Evolutionary conservation across 2,329 filamentous ascomycete species (phyloP).

Genomic region (Hymenoscyphus scutula): DNA sequence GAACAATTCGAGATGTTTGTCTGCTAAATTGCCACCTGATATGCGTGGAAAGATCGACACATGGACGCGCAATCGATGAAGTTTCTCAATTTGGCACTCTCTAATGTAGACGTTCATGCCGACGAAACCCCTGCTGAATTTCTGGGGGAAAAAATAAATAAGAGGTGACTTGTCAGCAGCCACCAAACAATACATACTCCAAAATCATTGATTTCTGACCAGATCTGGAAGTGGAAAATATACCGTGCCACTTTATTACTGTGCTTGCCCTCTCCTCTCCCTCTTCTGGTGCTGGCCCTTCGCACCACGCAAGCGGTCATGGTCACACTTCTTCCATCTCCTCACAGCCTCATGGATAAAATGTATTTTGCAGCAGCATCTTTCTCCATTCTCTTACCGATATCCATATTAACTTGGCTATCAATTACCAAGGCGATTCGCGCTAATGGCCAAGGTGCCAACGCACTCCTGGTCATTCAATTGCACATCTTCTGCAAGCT

Average conservation of each 20-base stretch:
- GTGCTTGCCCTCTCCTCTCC: not conserved
- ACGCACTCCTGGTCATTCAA: not conserved
- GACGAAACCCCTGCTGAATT: not conserved
- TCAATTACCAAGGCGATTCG: not conserved
- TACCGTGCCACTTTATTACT: not conserved
- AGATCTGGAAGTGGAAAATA: not conserved
- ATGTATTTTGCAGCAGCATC: not conserved
- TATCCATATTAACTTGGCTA: not conserved
- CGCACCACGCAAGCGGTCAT: not conserved
- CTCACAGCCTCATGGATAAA: constrained; percentile 1
- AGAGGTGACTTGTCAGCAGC: not conserved
- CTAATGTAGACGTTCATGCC: not conserved
- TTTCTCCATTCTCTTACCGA: not conserved
- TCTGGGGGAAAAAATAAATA: not conserved
- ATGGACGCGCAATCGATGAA: not conserved
- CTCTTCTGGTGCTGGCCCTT: not conserved
- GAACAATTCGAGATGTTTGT: not conserved
- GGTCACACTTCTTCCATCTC: not conserved
- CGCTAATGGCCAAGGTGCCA: not conserved
- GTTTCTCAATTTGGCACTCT: not conserved
- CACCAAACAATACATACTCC: not conserved
- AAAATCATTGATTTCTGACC: not conserved
- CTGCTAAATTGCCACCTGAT: not conserved
- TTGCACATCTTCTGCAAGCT: not conserved
- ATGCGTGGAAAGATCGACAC: not conserved